Conservation (phyloP, 805 yeast genomes). For the Candida endomychidarum region DNA sequence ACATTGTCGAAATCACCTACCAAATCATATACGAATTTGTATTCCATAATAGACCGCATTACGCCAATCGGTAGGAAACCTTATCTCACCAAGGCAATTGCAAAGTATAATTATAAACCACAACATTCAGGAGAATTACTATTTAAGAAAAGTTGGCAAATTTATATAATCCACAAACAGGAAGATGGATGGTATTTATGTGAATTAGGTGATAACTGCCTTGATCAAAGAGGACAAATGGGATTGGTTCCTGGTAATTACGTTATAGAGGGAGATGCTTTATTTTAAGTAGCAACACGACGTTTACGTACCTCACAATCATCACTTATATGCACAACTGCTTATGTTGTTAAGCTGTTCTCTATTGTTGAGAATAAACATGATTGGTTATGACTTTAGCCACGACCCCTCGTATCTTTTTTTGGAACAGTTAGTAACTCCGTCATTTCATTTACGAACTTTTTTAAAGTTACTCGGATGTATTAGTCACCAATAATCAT, state of each 20-base stretch:
- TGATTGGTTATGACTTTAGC: too few relatives aligned
- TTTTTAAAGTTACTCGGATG: too few relatives aligned
- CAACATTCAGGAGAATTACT: slow-evolving; percentile 42
- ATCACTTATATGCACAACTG: too few relatives aligned
- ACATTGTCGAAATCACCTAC: slow-evolving; percentile 33
- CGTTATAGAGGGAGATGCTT: slow-evolving; percentile 29
- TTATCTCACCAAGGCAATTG: slow-evolving; percentile 36
- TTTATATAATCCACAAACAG: slow-evolving; percentile 43
- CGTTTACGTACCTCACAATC: too few relatives aligned
- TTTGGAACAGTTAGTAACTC: slow-evolving; percentile 3
- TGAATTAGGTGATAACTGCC: slow-evolving; percentile 38
- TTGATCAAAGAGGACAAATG: slow-evolving; percentile 30
- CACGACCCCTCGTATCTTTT: too few relatives aligned
- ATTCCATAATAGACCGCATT: slow-evolving; percentile 24
- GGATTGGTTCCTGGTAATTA: slow-evolving; percentile 48
- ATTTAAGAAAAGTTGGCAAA: slow-evolving; percentile 42
- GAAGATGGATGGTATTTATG: slow-evolving; percentile 47
- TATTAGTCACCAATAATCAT: too few relatives aligned
- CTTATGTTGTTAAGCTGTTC: too few relatives aligned
- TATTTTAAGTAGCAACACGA: slow-evolving; percentile 6
- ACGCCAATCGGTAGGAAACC: slow-evolving; percentile 34
- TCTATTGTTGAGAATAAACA: too few relatives aligned
- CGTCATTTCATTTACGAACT: slow-evolving; percentile 5
- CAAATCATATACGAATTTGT: slow-evolving; percentile 33
- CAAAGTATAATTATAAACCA: slow-evolving; percentile 40